Percentiles rank a stretch among this genome's conserved stretches.
phyloP scores from a whole-genome alignment of 768 basidiomycete genomes.

The Boletellus emodensis region DNA sequence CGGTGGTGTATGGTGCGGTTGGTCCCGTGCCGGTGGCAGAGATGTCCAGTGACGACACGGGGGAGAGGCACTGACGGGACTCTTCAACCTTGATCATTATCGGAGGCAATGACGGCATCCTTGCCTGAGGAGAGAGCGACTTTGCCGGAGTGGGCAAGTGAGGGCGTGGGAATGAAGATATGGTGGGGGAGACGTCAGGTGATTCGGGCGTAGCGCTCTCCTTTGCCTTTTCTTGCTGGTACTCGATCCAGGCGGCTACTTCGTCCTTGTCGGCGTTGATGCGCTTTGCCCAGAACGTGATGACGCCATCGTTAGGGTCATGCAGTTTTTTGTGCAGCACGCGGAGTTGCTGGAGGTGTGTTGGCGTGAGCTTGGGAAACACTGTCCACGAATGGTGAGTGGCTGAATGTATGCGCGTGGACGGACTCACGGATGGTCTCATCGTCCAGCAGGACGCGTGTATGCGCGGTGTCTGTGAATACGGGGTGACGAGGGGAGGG shows the following conservation, averaged over 20 bases:
- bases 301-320: conserved; percentile 18
- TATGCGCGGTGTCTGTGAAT: background rate
- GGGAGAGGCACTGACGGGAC: background rate
- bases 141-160: conserved; percentile 30
- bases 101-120: conserved; percentile 26
- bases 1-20: background rate
- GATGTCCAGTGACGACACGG: background rate
- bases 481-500: background rate
- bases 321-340: conserved; percentile 11
- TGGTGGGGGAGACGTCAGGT: conserved; percentile 21
- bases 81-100: conserved; percentile 31
- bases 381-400: conserved; percentile 15
- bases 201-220: conserved; percentile 1
- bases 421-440: conserved; percentile 24
- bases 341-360: conserved; percentile 22
- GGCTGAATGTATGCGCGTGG: background rate
- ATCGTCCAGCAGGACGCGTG: conserved; percentile 14
- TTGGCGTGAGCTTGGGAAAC: conserved; percentile 24
- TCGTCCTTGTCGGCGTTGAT: conserved; percentile 18
- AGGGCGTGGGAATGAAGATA: conserved; percentile 8
- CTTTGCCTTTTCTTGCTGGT: conserved; percentile 27
- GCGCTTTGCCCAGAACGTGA: conserved; percentile 26
- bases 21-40: no score
- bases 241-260: conserved; percentile 24
- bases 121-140: conserved; percentile 20